Evolutionary conservation across 148 eudicot species (phyloP).

Genomic region (Talinum fruticosum): DNA sequence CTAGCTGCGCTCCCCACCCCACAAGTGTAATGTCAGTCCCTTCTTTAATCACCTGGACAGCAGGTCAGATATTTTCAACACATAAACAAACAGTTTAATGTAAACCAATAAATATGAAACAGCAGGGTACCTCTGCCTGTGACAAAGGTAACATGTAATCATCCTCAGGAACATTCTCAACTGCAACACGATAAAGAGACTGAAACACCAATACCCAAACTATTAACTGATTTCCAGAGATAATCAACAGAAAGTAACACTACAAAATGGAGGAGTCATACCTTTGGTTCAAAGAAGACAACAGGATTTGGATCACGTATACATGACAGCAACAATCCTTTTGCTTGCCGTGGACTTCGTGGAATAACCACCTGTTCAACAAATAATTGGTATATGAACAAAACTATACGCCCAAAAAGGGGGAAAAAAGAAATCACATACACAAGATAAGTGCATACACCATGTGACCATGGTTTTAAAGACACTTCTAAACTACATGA

Average conservation of each 20-base stretch:
- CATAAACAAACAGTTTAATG: background rate
- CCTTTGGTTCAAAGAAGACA: conserved; percentile 98
- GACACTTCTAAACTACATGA: background rate
- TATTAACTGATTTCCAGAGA: background rate
- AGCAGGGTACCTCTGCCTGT: conserved; percentile 69
- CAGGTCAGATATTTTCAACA: background rate
- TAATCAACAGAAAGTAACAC: conserved; percentile 2
- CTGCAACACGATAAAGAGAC: conserved; percentile 93
- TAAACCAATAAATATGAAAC: background rate
- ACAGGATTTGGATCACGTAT: conserved; percentile 98
- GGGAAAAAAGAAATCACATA: background rate
- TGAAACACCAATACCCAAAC: conserved; percentile 33
- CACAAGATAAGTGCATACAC: background rate
- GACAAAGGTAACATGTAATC: conserved; percentile 95
- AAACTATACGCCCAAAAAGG: background rate
- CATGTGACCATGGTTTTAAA: background rate
- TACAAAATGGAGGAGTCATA: conserved; percentile 18
- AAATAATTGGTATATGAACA: background rate
- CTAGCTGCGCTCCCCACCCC: conserved; percentile 97
- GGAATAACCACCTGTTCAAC: conserved; percentile 79
- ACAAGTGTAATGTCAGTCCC: conserved; percentile 93
- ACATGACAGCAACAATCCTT: conserved; percentile 77
- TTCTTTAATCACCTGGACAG: conserved; percentile 70
- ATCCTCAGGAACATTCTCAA: conserved; percentile 86
- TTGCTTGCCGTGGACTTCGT: conserved; percentile 89